phyloP scores from a whole-genome alignment of 495 filamentous ascomycete species.

The Umbilicaria muhlenbergii region DNA sequence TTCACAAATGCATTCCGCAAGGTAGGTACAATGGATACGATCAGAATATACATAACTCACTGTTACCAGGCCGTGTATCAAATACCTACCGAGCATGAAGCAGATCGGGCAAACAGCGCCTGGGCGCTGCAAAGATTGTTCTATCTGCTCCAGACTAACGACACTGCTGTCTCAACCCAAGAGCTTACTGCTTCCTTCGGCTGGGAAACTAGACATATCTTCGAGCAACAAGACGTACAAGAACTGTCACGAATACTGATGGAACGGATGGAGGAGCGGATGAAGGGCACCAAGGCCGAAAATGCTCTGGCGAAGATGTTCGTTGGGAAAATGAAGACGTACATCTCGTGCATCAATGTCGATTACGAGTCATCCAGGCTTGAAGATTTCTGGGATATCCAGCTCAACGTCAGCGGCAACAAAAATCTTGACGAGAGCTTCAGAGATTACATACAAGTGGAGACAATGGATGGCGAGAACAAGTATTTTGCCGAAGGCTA shows the following conservation, averaged over 20 bases:
- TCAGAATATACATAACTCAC: conserved; percentile 7
- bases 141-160: conserved; percentile 78
- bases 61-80: conserved; percentile 71
- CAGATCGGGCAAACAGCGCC: conserved; percentile 70
- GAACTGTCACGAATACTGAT: conserved; percentile 92
- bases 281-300: conserved; percentile 95
- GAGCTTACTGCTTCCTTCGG: conserved; percentile 94
- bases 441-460: conserved; percentile 87
- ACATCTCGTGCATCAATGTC: conserved; percentile 97
- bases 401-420: conserved; percentile 89
- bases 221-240: conserved; percentile 98
- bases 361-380: conserved; percentile 86
- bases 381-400: conserved; percentile 98
- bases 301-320: conserved; percentile 82
- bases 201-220: conserved; percentile 95
- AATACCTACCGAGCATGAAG: conserved; percentile 79
- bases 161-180: conserved; percentile 66
- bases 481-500: conserved; percentile 88
- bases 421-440: conserved; percentile 89
- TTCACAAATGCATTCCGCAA: conserved; percentile 97
- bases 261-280: conserved; percentile 88
- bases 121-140: conserved; percentile 91
- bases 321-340: conserved; percentile 92
- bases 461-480: conserved; percentile 95
- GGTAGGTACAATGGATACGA: conserved; percentile 28